phyloP scores from a whole-genome alignment of 345 rosid species.

The Eucalyptus camaldulensis region DNA sequence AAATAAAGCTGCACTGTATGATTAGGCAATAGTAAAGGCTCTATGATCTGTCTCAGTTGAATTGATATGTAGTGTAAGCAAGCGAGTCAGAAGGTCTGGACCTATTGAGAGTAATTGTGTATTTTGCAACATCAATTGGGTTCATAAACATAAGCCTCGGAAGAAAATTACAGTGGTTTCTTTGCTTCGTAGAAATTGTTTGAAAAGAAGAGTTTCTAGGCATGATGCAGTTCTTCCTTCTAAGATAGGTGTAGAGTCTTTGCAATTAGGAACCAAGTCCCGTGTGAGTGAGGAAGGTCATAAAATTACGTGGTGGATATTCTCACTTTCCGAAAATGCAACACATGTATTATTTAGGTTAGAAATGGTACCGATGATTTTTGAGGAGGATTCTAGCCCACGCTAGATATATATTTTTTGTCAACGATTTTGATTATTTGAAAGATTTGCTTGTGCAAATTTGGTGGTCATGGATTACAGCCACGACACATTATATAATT shows the following conservation, averaged over 20 bases:
- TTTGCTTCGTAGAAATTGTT: background rate
- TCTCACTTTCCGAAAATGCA: too few relatives aligned
- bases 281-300: background rate
- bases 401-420: too few relatives aligned
- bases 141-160: background rate
- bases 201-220: background rate
- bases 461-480: too few relatives aligned
- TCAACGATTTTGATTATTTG: too few relatives aligned
- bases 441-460: too few relatives aligned
- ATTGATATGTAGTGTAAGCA: background rate
- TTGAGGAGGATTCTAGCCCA: too few relatives aligned
- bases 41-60: background rate
- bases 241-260: background rate
- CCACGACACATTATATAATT: too few relatives aligned
- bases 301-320: background rate
- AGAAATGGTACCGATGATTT: too few relatives aligned
- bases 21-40: background rate
- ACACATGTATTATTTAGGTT: too few relatives aligned
- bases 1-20: too few relatives aligned
- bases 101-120: background rate
- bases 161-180: background rate
- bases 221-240: background rate
- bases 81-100: background rate
- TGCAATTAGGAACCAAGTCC: background rate
- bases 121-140: background rate